Evolutionary conservation across 331 rosid genomes (phyloP).

Genomic region (Quercus lobata): DNA sequence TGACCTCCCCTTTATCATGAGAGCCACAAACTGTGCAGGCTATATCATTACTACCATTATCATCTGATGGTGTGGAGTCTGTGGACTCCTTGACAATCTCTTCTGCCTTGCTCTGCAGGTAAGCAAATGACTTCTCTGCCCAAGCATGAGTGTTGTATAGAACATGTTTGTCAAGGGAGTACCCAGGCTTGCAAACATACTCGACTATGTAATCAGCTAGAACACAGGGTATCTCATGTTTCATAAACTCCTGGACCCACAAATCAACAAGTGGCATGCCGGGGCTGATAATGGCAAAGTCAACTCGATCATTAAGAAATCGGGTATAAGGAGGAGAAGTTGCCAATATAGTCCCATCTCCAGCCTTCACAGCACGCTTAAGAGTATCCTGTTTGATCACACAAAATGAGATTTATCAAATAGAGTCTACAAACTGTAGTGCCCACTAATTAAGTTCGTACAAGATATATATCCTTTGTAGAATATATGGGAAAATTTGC

Average conservation of each 20-base stretch:
- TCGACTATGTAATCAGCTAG: slow-evolving; percentile 89
- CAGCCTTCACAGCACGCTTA: slow-evolving; percentile 88
- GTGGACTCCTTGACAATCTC: slow-evolving; percentile 40
- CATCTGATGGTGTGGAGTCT: slow-evolving; percentile 23
- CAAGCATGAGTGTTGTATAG: slow-evolving; percentile 56
- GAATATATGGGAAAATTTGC: slow-evolving; percentile 7
- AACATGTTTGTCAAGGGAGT: slow-evolving; percentile 72
- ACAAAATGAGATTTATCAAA: background rate
- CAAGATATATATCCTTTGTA: background rate
- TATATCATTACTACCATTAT: slow-evolving; percentile 31
- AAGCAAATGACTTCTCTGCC: slow-evolving; percentile 69
- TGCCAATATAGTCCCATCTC: slow-evolving; percentile 83
- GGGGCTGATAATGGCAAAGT: slow-evolving; percentile 75
- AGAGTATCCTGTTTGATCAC: slow-evolving; percentile 68
- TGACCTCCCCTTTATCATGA: slow-evolving; percentile 72
- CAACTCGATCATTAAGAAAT: slow-evolving; percentile 56
- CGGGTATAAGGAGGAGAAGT: slow-evolving; percentile 90
- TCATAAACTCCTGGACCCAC: slow-evolving; percentile 94
- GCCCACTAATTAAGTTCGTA: background rate
- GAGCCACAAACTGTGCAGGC: slow-evolving; percentile 67
- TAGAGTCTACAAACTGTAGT: background rate
- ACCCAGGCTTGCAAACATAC: slow-evolving; percentile 91
- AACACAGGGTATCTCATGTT: slow-evolving; percentile 81
- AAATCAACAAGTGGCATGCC: slow-evolving; percentile 75
- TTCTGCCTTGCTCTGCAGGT: slow-evolving; percentile 49